These are phyloP conservation scores for Zymoseptoria passerinii DNA, from an alignment of 2,329 filamentous ascomycete species.

Conservation along the genomic window DNA sequence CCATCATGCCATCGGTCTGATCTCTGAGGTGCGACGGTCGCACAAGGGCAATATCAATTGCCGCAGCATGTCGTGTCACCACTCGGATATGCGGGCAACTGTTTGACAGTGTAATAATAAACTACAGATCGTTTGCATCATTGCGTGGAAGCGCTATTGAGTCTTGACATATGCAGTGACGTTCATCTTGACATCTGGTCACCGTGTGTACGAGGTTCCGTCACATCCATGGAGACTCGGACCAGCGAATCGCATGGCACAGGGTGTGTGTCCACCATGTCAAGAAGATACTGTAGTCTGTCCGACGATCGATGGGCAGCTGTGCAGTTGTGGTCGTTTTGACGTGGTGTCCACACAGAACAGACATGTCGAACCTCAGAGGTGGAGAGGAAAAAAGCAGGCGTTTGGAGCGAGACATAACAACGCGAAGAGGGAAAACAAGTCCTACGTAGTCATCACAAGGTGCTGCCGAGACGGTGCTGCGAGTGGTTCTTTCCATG, in stretches of 20 bases:
- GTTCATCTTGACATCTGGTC: not conserved
- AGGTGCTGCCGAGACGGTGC: not conserved
- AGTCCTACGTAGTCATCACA: not conserved
- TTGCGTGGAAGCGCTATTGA: not conserved
- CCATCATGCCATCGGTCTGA: not conserved
- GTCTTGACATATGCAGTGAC: not conserved
- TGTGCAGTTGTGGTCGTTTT: not conserved
- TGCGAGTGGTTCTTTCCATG: conserved; percentile 1
- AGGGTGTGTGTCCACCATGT: not conserved
- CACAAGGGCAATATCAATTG: not conserved
- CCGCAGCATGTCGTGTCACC: not conserved
- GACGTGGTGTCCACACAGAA: not conserved
- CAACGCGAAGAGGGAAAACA: not conserved
- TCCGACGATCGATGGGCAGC: not conserved
- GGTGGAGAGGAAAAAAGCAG: not conserved
- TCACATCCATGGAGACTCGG: not conserved
- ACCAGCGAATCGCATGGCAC: not conserved
- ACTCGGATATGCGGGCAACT: not conserved
- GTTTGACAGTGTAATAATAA: not conserved
- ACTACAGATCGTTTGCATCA: not conserved
- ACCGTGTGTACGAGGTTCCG: not conserved
- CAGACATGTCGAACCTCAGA: not conserved
- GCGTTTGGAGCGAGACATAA: not conserved
- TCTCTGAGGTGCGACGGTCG: not conserved
- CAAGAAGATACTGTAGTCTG: not conserved